Evolutionary conservation across 192 early-diverging fungal genomes (phyloP).

Genomic region (Helicostylum pulchrum): DNA sequence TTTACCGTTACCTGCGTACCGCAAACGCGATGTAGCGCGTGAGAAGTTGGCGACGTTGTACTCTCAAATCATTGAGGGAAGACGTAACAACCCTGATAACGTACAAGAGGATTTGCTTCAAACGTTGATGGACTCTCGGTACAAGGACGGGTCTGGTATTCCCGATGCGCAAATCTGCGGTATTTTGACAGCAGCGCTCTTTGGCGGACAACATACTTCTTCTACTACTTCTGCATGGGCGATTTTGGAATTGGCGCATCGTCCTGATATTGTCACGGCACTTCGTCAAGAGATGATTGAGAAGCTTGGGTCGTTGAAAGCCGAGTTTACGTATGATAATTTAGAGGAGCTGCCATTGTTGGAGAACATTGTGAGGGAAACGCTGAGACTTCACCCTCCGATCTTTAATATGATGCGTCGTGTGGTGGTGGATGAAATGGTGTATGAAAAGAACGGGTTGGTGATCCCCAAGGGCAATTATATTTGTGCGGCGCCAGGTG

Average conservation of each 20-base stretch:
- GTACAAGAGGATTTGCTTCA: constrained; percentile 67
- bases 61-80: constrained; percentile 72
- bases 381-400: constrained; percentile 89
- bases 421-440: constrained; percentile 66
- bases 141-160: constrained; percentile 84
- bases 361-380: constrained; percentile 85
- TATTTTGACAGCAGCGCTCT: constrained; percentile 94
- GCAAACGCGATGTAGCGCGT: constrained; percentile 81
- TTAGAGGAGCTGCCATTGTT: constrained; percentile 71
- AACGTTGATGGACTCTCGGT: constrained; percentile 75
- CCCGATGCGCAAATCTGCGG: constrained; percentile 83
- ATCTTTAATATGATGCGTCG: constrained; percentile 92
- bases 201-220: constrained; percentile 95
- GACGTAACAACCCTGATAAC: constrained; percentile 48
- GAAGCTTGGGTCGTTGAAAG: constrained; percentile 51
- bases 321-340: constrained; percentile 61
- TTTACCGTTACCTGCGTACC: constrained; percentile 86
- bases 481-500: constrained; percentile 76
- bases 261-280: constrained; percentile 64
- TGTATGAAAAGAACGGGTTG: constrained; percentile 68
- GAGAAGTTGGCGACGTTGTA: constrained; percentile 76
- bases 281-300: constrained; percentile 71
- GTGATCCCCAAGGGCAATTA: constrained; percentile 89
- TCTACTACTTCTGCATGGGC: constrained; percentile 94
- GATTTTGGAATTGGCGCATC: constrained; percentile 76